Evolutionary conservation across 2,329 filamentous ascomycete species (phyloP), one percentile per base, ranked within the genome.

Genomic region (Verticillium alfalfae): DNA sequence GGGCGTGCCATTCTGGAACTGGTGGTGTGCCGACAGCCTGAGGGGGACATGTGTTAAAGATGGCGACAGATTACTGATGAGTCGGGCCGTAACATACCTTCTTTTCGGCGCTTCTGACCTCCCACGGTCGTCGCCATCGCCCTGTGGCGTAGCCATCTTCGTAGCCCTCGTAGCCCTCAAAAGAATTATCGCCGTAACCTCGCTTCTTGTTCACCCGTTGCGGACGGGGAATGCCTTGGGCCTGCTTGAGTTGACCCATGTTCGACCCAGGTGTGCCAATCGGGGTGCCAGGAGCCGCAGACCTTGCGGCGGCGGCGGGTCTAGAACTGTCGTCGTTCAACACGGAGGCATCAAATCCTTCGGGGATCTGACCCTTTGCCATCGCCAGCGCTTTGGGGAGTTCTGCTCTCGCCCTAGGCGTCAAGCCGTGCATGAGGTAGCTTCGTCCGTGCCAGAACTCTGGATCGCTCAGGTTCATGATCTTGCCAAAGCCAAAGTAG

Each of bases 71-170:
- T 8, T 49, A 26, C 9, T 12, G 45, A 49, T 4, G 45, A 49
- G n/a, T 18, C 45, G 45, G 45, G 18, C 22, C 45, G 12, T 49
- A 7, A 49, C 56, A 39, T 31, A 59, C 86, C 85, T 88, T 87
- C 77, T 89, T 89, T 89, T 72, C 85, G 81, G 67, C 86, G 81
- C 76, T 89, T 89, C 67, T 82, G 78, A 66, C 79, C 81, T 54
- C 74, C 74, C 71, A 64, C 74, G 74, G 67, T 89, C 86, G 67
- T 90, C 89, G 67, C 87, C 86, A 66, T 90, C 89, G 62, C 87
- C 87, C 88, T 26, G 89, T 91, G 26, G 88, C 91, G 69, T 92
- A 88, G n/a, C 84, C 86, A 66, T 91, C 88, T 65, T 92, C 89
- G 67, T 82, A 92, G 38, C 88, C 87, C 67, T 92, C 89, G 69